Evolutionary conservation across 2,329 filamentous ascomycete genomes (phyloP).

Genomic region (Lanzia echinophila): DNA sequence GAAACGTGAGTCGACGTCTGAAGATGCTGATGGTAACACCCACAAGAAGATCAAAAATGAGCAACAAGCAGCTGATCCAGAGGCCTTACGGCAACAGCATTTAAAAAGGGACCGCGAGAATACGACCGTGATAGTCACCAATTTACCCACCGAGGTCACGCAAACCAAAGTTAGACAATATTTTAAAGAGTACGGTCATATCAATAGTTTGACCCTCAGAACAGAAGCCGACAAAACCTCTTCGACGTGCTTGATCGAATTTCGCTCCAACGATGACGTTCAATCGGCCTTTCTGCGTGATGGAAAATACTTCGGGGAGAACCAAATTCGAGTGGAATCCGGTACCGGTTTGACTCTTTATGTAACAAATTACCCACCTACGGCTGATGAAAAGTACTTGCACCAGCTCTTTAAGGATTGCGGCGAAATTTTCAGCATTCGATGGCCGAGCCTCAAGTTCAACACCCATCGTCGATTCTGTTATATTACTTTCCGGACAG

Average conservation of each 20-base stretch:
- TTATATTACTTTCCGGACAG: constrained; percentile 80
- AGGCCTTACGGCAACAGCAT: constrained; percentile 32
- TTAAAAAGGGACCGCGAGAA: constrained; percentile 84
- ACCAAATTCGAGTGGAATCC: constrained; percentile 65
- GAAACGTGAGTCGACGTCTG: constrained; percentile 59
- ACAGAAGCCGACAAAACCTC: constrained; percentile 54
- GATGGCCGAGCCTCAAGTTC: constrained; percentile 86
- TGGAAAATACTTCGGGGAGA: constrained; percentile 69
- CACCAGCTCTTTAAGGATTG: constrained; percentile 63
- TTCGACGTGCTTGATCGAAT: constrained; percentile 74
- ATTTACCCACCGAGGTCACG: constrained; percentile 63
- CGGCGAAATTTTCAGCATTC: constrained; percentile 76
- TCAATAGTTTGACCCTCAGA: constrained; percentile 69
- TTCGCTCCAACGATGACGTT: constrained; percentile 73
- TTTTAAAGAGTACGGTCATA: constrained; percentile 82
- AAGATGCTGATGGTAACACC: constrained; percentile 43
- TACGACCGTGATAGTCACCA: constrained; percentile 73
- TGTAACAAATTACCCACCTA: constrained; percentile 81
- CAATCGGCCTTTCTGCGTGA: constrained; percentile 74
- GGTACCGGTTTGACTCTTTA: constrained; percentile 78
- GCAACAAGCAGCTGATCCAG: constrained; percentile 31
- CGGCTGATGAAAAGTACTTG: constrained; percentile 65
- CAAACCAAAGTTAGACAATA: constrained; percentile 77
- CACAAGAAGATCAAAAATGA: constrained; percentile 59
- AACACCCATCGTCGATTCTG: constrained; percentile 89